Base-by-base conservation (phyloP, 495 filamentous ascomycete genomes). In the Penicillium manginii region DNA sequence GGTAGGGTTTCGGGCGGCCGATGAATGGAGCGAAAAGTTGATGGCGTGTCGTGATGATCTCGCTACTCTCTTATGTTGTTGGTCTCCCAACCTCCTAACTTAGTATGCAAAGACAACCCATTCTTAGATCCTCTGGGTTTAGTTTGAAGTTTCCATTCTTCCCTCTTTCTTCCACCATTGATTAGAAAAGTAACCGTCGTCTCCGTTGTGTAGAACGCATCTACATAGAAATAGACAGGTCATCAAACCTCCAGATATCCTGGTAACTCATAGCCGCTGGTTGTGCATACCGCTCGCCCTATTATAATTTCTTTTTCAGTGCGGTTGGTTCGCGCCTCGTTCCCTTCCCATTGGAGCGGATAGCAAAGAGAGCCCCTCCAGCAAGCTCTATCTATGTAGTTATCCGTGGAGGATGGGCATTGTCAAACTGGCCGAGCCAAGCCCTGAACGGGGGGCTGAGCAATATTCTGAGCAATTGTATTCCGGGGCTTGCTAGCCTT, bases 331-430 rank as follows among this genome's bases (percentile, higher is more conserved):
- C 22, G 21, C 18, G 10, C 45, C 2, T 43, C 1, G 4, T 1
- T 32, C 1, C 10, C 19, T 29, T 42, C 12, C 55, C 31, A 65
- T 62, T 67, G 59, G 65, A 21, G 52, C 64, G 67, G 61, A 58
- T 55, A 53, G 22, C 17, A 56, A 54, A 55, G 50, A 56, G 31
- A 29, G 43, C 53, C 59, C 55, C 45, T 57, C 35, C 47, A 53
- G 42, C 40, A 59, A 63, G 61, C 57, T 62, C 64, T 54, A 60
- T 62, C 64, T 54, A 60, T 63, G 67, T 57, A 40, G 55, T 50
- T 65, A 61, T 45, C 67, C 67, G 67, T 39, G 32, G 54, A 67
- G 55, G 62, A 63, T 67, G 55, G 67, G 60, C 64, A 67, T 65
- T 68, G 18, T 51, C 48, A 70, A 68, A 54, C 21, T 48, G 57